Evolutionary conservation across 2,329 filamentous ascomycete species (phyloP), one percentile per base, ranked within the genome.

Genomic region (Pleomassaria siparia): DNA sequence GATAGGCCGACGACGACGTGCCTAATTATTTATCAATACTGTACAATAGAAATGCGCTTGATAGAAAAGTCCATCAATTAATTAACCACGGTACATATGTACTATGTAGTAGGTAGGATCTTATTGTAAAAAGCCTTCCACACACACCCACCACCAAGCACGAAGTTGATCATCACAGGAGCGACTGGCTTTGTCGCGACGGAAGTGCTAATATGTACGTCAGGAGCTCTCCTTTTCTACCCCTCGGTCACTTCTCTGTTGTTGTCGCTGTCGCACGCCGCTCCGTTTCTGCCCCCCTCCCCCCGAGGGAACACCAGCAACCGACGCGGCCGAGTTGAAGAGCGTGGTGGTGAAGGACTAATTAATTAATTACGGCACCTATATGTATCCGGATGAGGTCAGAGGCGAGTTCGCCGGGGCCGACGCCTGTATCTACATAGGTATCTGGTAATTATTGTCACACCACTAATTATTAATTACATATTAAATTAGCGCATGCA

Each of bases 311-410:
- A 40, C 30, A 15, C 16, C n/a, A 12, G 33, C 21, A 22, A 32
- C 32, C 15, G 33, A 49, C 18, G 32, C n/a, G 12, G 42, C 26
- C 10, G 46, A 51, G 25, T 44, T 74, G 12, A 67, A 61, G 35
- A 62, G 54, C 1, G 50, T 72, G 7, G 42, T 71, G 4, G 59
- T 64, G 15, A 46, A 60, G 0, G 58, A 71, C 46, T 72, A n/a
- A n/a, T n/a, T n/a, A n/a, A n/a, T n/a, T n/a, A n/a, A n/a, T n/a
- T n/a, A 70, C 40, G 63, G 54, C 4, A 53, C 55, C 13, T 74
- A n/a, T n/a, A n/a, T n/a, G n/a, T n/a, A 73, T 42, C 28, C 60
- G 1, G 66, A 39, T 3, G 33, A 39, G 6, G 43, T 30, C 12
- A 46, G 32, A 12, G 30, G 40, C 10, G 33, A 46, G 24, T n/a